Evolutionary conservation across 768 basidiomycete species (phyloP).

Genomic region (Suillus weaverae): DNA sequence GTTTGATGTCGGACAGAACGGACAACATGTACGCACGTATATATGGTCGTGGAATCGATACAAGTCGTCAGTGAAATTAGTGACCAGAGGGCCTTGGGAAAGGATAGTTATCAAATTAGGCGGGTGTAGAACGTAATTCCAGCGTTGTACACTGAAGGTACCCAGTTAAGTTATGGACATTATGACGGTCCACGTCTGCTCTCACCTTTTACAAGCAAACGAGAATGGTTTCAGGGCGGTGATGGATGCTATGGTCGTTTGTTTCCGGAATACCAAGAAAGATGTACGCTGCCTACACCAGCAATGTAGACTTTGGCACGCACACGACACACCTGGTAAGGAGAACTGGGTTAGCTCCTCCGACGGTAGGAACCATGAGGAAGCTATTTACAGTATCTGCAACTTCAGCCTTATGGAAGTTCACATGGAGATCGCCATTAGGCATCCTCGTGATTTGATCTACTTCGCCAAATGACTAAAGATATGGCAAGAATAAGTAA

Average conservation of each 20-base stretch:
- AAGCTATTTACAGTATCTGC: constrained; percentile 67
- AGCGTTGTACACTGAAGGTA: constrained; percentile 28
- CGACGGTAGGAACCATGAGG: neutral
- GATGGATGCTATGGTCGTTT: constrained; percentile 29
- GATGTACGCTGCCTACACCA: constrained; percentile 74
- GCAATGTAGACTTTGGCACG: constrained; percentile 73
- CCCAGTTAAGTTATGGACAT: constrained; percentile 7
- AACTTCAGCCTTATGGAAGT: constrained; percentile 73
- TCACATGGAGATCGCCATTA: constrained; percentile 77
- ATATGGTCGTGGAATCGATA: constrained; percentile 30
- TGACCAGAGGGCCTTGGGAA: constrained; percentile 24
- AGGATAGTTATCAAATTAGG: constrained; percentile 27
- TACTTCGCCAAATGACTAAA: constrained; percentile 73
- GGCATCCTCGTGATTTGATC: constrained; percentile 71
- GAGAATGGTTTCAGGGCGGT: constrained; percentile 1
- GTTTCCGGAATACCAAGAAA: constrained; percentile 72
- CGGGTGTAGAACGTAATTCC: constrained; percentile 25
- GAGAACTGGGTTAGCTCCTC: constrained; percentile 15
- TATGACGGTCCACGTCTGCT: neutral
- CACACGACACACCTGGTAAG: constrained; percentile 67
- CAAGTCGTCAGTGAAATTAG: constrained; percentile 26
- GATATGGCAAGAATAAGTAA: constrained; percentile 5
- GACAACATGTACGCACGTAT: constrained; percentile 13
- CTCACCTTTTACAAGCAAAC: constrained; percentile 28
- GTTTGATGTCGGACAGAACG: constrained; percentile 8